These are phyloP conservation scores for Dryadomyces quercus-mongolicae DNA, from an alignment of 2,329 filamentous ascomycete genomes.

Conservation along the genomic window DNA sequence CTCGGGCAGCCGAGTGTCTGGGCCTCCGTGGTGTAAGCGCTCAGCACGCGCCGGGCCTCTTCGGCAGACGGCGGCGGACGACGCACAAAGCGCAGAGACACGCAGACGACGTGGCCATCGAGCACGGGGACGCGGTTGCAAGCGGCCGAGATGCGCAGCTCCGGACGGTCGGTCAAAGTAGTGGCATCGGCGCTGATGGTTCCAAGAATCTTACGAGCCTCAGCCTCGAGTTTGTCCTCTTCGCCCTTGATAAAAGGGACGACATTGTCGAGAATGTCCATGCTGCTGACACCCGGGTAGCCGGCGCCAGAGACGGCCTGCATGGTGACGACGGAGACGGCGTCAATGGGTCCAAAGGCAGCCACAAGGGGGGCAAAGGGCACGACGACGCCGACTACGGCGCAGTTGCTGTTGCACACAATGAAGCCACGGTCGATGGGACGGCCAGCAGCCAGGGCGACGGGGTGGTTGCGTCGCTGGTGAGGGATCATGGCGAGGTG, in stretches of 20 bases:
- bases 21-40: constrained; percentile 70
- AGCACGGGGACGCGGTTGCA: constrained; percentile 94
- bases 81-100: constrained; percentile 71
- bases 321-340: constrained; percentile 73
- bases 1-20: constrained; percentile 77
- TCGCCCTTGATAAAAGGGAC: constrained; percentile 89
- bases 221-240: constrained; percentile 91
- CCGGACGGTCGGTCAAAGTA: constrained; percentile 62
- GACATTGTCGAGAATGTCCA: constrained; percentile 95
- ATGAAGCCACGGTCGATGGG: constrained; percentile 74
- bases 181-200: constrained; percentile 57
- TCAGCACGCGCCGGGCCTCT: constrained; percentile 66
- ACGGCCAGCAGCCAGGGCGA: constrained; percentile 2
- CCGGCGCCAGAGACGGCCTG: constrained; percentile 91
- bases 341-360: constrained; percentile 71
- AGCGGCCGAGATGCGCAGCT: constrained; percentile 68
- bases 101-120: constrained; percentile 91
- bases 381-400: constrained; percentile 90
- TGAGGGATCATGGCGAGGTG: constrained; percentile 85
- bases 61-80: constrained; percentile 63
- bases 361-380: constrained; percentile 84
- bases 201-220: constrained; percentile 91
- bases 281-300: constrained; percentile 78
- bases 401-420: constrained; percentile 97
- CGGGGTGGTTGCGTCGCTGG: constrained; percentile 58